These are phyloP conservation scores for Coemansia sp. DNA, from an alignment of 192 early-diverging fungal genomes.

Conservation along the genomic window DNA sequence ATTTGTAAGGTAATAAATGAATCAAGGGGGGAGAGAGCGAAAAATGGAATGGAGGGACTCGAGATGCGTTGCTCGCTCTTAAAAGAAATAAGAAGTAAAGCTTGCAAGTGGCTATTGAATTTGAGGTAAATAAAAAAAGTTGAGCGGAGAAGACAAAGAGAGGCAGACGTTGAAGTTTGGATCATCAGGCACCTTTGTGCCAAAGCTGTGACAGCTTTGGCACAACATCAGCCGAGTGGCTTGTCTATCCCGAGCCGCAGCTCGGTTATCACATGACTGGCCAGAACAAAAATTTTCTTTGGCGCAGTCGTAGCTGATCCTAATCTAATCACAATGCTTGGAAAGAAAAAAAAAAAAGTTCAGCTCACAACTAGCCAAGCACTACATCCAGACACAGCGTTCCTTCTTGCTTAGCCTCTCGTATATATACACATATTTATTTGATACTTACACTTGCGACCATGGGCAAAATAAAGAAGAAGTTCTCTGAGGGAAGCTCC, in stretches of 20 bases:
- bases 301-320: neutral
- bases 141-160: neutral
- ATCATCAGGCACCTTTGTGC: too few relatives aligned
- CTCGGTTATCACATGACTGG: neutral
- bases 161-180: neutral
- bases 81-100: conserved; percentile 4
- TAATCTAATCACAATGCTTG: neutral
- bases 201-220: too few relatives aligned
- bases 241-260: neutral
- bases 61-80: conserved; percentile 10
- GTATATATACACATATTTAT: neutral
- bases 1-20: conserved; percentile 13
- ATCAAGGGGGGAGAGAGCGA: neutral
- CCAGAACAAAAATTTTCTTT: neutral
- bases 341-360: conserved; percentile 9
- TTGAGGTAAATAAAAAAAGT: neutral
- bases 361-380: neutral
- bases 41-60: conserved; percentile 4
- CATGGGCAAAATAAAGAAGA: conserved; percentile 62
- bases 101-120: neutral
- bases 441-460: neutral
- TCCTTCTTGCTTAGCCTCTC: neutral
- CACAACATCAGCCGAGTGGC: neutral
- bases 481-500: conserved; percentile 87
- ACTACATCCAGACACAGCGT: neutral